Evolutionary conservation across 2,329 filamentous ascomycete species (phyloP).

Genomic region (Neonectria faginata): DNA sequence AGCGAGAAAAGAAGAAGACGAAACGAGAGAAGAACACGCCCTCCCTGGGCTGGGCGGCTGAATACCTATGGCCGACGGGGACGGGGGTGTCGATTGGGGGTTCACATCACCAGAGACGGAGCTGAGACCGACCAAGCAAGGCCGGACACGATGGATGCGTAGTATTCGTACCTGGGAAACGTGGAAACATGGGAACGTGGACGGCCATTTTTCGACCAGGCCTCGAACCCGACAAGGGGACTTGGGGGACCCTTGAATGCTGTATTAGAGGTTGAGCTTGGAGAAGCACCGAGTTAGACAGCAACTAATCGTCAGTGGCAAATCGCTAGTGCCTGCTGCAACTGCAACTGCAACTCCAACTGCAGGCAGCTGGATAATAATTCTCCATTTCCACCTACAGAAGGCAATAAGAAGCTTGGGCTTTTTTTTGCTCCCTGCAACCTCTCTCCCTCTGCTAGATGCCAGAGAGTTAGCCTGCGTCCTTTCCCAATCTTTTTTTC

Average conservation of each 20-base stretch:
- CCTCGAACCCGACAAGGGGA: constrained; percentile 6
- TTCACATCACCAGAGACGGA: neutral
- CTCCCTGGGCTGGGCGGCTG: constrained; percentile 1
- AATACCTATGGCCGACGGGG: constrained; percentile 1
- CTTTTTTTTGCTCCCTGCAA: neutral
- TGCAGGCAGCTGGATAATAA: constrained; percentile 13
- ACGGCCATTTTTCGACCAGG: neutral
- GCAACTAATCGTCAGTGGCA: constrained; percentile 6
- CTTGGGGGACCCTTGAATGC: neutral
- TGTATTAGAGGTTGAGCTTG: neutral
- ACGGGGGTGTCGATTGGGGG: constrained; percentile 5
- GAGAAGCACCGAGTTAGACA: constrained; percentile 4
- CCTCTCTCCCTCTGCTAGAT: neutral
- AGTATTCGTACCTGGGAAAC: constrained; percentile 9
- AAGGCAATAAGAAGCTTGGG: neutral
- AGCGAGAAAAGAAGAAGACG: neutral
- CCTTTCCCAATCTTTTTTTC: neutral
- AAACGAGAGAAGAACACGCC: constrained; percentile 2
- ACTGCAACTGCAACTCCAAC: neutral
- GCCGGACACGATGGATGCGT: neutral
- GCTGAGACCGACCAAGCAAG: neutral
- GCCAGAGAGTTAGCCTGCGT: too few relatives aligned
- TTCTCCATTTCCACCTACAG: constrained; percentile 14
- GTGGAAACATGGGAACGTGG: constrained; percentile 20
- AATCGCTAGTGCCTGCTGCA: neutral